Percentiles rank a stretch among this genome's conserved stretches.
phyloP scores from a whole-genome alignment of 176 grass and related monocot genomes.

The Miscanthus lutarioriparius region DNA sequence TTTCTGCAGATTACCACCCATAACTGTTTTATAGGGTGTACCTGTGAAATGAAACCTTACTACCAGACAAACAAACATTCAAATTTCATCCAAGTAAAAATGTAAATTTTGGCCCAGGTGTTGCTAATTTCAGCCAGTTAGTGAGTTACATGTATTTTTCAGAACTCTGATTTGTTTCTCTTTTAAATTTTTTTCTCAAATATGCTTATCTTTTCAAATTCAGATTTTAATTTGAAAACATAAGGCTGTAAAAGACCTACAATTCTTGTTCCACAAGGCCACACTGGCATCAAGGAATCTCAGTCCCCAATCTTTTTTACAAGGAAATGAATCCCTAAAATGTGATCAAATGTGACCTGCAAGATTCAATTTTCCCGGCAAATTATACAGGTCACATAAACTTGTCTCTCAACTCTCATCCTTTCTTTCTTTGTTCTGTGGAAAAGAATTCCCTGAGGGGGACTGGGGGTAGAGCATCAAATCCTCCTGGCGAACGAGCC shows the following conservation, averaged over 20 bases:
- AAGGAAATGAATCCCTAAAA: neutral
- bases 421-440: constrained; percentile 30
- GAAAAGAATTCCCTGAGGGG: neutral
- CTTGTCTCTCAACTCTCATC: constrained; percentile 43
- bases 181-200: neutral
- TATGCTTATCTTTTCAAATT: neutral
- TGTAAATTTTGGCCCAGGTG: no score
- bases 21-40: neutral
- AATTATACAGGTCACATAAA: constrained; percentile 26
- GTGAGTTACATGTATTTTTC: neutral
- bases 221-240: neutral
- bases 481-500: constrained; percentile 2
- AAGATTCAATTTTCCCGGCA: constrained; percentile 32
- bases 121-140: neutral
- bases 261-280: neutral
- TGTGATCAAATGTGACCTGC: neutral
- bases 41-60: neutral
- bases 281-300: neutral
- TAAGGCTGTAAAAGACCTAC: neutral
- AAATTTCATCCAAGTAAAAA: neutral
- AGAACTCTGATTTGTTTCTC: neutral
- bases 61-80: neutral
- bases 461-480: constrained; percentile 40
- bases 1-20: neutral
- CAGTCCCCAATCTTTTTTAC: neutral